Conservation (phyloP, 2,329 filamentous ascomycete genomes). For the Nemania sp. region DNA sequence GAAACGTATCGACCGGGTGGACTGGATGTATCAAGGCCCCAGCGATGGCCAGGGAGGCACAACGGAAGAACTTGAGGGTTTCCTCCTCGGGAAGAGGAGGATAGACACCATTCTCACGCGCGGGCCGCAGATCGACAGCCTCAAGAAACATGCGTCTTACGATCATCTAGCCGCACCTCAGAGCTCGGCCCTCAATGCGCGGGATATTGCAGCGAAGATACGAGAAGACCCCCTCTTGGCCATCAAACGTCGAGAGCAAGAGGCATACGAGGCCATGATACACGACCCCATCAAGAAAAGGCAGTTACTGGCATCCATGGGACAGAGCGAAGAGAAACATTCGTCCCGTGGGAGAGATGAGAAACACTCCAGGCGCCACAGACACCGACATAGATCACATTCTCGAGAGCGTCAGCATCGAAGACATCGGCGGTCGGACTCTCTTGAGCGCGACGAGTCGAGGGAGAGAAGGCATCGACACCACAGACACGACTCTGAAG, state of each 20-base stretch:
- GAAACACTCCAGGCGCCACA: slow-evolving; percentile 49
- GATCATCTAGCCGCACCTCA: slow-evolving; percentile 65
- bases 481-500: slow-evolving; percentile 51
- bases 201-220: slow-evolving; percentile 85
- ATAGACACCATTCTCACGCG: slow-evolving; percentile 84
- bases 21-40: slow-evolving; percentile 98
- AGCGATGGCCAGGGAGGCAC: slow-evolving; percentile 75
- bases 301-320: slow-evolving; percentile 68
- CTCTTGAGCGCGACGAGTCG: slow-evolving; percentile 46
- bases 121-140: slow-evolving; percentile 76
- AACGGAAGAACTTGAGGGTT: slow-evolving; percentile 90
- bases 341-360: slow-evolving; percentile 48
- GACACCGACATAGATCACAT: slow-evolving; percentile 42
- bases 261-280: slow-evolving; percentile 79
- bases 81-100: slow-evolving; percentile 86
- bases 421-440: slow-evolving; percentile 48
- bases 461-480: slow-evolving; percentile 47
- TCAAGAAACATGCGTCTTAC: slow-evolving; percentile 73
- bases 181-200: slow-evolving; percentile 68
- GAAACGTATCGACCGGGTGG: slow-evolving; percentile 80
- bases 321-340: slow-evolving; percentile 53
- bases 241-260: slow-evolving; percentile 91
- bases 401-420: slow-evolving; percentile 45
- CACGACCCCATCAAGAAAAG: slow-evolving; percentile 71
- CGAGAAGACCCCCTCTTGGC: slow-evolving; percentile 88